Conservation (phyloP, 108 stramenopile genomes). For the Cyclotella baltica region DNA sequence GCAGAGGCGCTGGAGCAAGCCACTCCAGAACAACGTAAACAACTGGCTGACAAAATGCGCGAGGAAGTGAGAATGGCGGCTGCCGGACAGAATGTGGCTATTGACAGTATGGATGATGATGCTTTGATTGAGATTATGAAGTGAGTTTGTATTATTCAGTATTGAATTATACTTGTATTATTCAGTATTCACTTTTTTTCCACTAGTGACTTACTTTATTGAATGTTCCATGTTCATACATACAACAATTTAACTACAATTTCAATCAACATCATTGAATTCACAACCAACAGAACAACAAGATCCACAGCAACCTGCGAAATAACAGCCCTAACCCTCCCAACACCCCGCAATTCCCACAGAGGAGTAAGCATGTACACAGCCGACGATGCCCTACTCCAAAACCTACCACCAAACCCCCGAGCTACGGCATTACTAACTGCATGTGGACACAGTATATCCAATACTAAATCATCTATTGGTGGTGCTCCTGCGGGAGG, state of each 20-base stretch:
- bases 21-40: constrained; percentile 61
- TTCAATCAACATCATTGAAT: background rate
- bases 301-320: constrained; percentile 64
- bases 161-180: background rate
- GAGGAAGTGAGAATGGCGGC: constrained; percentile 39
- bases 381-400: constrained; percentile 58
- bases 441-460: constrained; percentile 68
- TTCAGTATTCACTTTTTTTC: no score
- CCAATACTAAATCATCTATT: constrained; percentile 22
- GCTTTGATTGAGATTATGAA: constrained; percentile 54
- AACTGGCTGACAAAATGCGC: constrained; percentile 63
- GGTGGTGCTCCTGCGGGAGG: constrained; percentile 49
- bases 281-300: constrained; percentile 19
- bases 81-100: constrained; percentile 32
- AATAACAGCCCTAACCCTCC: constrained; percentile 76
- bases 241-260: background rate
- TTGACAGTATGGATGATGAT: constrained; percentile 62
- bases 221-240: no score
- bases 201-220: no score
- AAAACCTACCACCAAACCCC: constrained; percentile 58
- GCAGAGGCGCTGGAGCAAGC: constrained; percentile 49
- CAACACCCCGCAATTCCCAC: constrained; percentile 57
- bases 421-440: constrained; percentile 64
- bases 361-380: constrained; percentile 78
- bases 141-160: constrained; percentile 7